Evolutionary conservation across 2,329 filamentous ascomycete genomes (phyloP).

Genomic region (Neofusicoccum ribis): DNA sequence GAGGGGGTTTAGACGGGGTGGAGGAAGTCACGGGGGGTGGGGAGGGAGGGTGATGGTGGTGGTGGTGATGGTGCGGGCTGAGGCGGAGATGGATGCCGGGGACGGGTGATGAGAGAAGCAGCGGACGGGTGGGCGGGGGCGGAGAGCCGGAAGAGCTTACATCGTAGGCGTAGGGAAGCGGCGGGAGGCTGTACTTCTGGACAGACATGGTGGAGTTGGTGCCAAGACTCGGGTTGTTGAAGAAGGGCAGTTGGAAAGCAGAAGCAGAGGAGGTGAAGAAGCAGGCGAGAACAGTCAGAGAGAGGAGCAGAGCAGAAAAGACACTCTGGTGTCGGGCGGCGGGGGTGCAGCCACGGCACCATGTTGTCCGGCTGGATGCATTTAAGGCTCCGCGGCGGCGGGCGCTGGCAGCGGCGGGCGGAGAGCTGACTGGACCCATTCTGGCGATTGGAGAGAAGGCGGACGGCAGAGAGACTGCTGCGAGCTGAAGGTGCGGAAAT

Average conservation of each 20-base stretch:
- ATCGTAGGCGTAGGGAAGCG: slow-evolving; percentile 69
- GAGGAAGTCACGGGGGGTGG: not conserved
- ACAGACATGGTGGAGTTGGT: slow-evolving; percentile 38
- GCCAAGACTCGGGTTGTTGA: slow-evolving; percentile 31
- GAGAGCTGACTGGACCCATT: not conserved
- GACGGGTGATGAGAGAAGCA: not conserved
- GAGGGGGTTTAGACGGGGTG: slow-evolving; percentile 1
- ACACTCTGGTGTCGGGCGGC: slow-evolving; percentile 1
- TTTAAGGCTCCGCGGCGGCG: slow-evolving; percentile 2
- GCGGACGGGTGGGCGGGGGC: not conserved
- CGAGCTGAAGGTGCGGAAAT: not conserved
- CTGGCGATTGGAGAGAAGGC: not conserved
- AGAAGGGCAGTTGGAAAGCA: slow-evolving; percentile 18
- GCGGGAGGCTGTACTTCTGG: slow-evolving; percentile 60
- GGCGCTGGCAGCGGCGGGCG: not conserved
- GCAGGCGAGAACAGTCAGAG: not conserved
- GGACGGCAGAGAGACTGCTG: not conserved
- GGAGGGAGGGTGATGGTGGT: not conserved
- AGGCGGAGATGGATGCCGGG: not conserved
- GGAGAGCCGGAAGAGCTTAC: slow-evolving; percentile 46
- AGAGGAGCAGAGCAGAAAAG: slow-evolving; percentile 3
- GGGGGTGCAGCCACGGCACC: slow-evolving; percentile 13
- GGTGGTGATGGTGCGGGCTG: not conserved
- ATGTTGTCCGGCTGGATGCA: slow-evolving; percentile 9
- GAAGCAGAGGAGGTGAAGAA: slow-evolving; percentile 14